Conservation (phyloP, 805 yeast genomes). For the Kuraishia cidri region DNA sequence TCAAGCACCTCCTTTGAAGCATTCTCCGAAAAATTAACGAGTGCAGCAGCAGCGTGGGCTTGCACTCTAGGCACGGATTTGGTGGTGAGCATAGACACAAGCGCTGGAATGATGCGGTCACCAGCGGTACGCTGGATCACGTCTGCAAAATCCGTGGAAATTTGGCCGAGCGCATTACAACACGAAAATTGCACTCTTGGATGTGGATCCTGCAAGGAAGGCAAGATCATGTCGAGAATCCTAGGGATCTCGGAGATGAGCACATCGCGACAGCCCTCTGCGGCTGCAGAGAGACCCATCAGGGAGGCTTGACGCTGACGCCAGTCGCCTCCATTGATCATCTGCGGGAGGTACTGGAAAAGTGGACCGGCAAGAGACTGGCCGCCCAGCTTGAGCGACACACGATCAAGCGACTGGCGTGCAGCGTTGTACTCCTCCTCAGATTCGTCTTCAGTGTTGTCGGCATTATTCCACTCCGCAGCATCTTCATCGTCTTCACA, state of each 20-base stretch:
- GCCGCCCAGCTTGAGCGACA: slow-evolving; percentile 77
- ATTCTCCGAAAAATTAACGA: slow-evolving; percentile 90
- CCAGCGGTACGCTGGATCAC: slow-evolving; percentile 77
- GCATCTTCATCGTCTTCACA: slow-evolving; percentile 83
- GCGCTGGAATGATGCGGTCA: slow-evolving; percentile 73
- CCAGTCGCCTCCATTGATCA: slow-evolving; percentile 76
- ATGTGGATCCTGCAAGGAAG: slow-evolving; percentile 78
- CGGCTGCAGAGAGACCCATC: slow-evolving; percentile 95
- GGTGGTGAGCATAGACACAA: slow-evolving; percentile 69
- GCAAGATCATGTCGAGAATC: slow-evolving; percentile 77
- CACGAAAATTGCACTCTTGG: slow-evolving; percentile 96
- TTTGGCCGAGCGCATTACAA: slow-evolving; percentile 95
- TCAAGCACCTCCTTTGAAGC: slow-evolving; percentile 82
- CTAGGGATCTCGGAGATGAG: slow-evolving; percentile 74
- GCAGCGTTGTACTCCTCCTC: slow-evolving; percentile 88
- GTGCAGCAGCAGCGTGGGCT: slow-evolving; percentile 97
- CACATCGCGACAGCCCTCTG: slow-evolving; percentile 93
- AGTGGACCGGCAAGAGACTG: slow-evolving; percentile 76
- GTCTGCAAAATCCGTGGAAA: slow-evolving; percentile 93
- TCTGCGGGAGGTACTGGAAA: slow-evolving; percentile 77
- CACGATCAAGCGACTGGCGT: slow-evolving; percentile 89
- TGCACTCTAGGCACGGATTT: slow-evolving; percentile 86
- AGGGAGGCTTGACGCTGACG: slow-evolving; percentile 94
- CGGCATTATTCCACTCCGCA: slow-evolving; percentile 81
- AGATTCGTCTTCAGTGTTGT: slow-evolving; percentile 67